Conservation (phyloP, 805 yeast genomes). For the Metschnikowia arizonensis region DNA sequence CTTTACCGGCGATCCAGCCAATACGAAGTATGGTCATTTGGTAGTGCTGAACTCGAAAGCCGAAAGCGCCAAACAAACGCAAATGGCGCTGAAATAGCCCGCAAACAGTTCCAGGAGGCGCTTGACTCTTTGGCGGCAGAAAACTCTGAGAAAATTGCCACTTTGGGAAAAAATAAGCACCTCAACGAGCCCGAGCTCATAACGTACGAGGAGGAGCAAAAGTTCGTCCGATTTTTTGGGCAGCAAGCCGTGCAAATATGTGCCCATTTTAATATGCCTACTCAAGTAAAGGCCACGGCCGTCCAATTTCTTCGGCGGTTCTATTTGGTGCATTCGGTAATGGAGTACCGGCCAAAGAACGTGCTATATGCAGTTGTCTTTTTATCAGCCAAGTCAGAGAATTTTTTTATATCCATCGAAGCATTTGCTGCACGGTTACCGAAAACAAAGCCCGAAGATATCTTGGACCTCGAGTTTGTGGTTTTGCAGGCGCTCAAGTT, state of each 20-base stretch:
- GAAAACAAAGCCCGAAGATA: constrained; percentile 60
- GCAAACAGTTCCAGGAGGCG: constrained; percentile 27
- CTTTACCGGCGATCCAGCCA: constrained; percentile 84
- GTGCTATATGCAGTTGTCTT: constrained; percentile 71
- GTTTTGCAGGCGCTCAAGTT: constrained; percentile 72
- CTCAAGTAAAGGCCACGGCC: constrained; percentile 87
- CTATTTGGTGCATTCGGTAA: constrained; percentile 72
- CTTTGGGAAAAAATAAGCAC: constrained; percentile 27
- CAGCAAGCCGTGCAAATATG: constrained; percentile 69
- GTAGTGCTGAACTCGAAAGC: constrained; percentile 50
- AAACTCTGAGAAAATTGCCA: constrained; percentile 28
- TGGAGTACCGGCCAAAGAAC: constrained; percentile 84
- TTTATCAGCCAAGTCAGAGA: constrained; percentile 89
- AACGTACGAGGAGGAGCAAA: constrained; percentile 64
- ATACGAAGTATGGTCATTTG: constrained; percentile 81
- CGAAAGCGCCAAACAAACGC: constrained; percentile 50
- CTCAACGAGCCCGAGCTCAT: constrained; percentile 42
- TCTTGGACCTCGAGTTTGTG: constrained; percentile 74
- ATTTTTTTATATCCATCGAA: constrained; percentile 80
- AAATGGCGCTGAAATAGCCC: constrained; percentile 45
- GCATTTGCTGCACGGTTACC: constrained; percentile 70
- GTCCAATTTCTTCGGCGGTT: constrained; percentile 77
- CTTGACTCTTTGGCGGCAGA: constrained; percentile 17
- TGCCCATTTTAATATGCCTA: constrained; percentile 71
- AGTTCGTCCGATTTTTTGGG: constrained; percentile 66